Base-by-base conservation (phyloP, 2,329 filamentous ascomycete genomes). In the Neopestalotiopsis clavispora region DNA sequence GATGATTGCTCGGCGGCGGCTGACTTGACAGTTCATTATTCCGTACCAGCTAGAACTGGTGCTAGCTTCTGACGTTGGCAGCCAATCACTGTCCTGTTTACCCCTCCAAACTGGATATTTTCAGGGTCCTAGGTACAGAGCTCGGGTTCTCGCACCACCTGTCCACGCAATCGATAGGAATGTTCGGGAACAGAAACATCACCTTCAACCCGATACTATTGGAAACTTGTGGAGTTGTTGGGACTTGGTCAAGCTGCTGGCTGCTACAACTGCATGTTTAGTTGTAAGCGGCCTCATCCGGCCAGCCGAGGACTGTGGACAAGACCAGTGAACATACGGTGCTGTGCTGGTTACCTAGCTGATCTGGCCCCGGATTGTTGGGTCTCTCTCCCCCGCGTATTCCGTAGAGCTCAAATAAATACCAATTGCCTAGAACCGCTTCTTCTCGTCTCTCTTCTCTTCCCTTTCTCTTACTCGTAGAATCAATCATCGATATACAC, bases 281-380 rank as follows among this genome's bases (percentile, higher is more conserved):
- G 30, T 9, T 62, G 59, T n/a, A 32, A 28, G 40, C 40, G 59
- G 59, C 59, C n/a, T 62, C 32, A 40, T 62, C 57, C 57, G 57
- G 12, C 32, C 13, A 62, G 59, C 59, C 59, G 59, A 62, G 59
- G 3, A 52, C 9, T 17, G 45, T 20, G 45, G 45, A 52, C 14
- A 52, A 20, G 45, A 10, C 23, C 23, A 28, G 23, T 28, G 23
- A 28, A 28, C 23, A 28, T 28, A 28, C 23, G 23, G 23, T 28
- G 23, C 23, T 28, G 23, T 28, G 23, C 23, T 28, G 3, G 17
- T 7, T 17, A 4, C 6, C 9, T 52, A 17, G 45, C n/a, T 52
- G 32, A 62, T 20, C 59, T 20, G 59, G 30, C 34, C 34, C 34
- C 34, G 34, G 34, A 38, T 38, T 38, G 34, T 38, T 38, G 34